Base-by-base conservation (phyloP, 805 yeast species). In the Starmerella bombi region DNA sequence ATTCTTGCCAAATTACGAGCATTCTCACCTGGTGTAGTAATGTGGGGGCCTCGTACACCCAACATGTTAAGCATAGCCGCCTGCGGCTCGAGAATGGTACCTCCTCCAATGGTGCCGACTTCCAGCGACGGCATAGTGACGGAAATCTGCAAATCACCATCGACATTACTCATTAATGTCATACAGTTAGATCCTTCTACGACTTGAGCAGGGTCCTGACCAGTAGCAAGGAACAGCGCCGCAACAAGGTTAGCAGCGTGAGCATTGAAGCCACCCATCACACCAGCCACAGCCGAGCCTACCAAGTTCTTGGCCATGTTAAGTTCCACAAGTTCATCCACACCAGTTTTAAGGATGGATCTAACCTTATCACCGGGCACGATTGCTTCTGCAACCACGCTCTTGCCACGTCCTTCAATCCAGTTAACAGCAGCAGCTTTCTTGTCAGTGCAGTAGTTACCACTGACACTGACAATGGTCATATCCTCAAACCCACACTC, bases 161-260 rank as follows among this genome's bases (percentile, higher is more conserved):
- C 67, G 37, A 69, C 69, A 59, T 81, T 84, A 55, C 78, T 77
- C 93, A 91, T 86, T 51, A 91, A 69, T 1, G 99, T 91, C 44
- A 91, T 88, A 77, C 99, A 91, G 64, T 86, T 88, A 25, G 96
- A 84, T 45, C 93, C 78, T 66, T 88, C 99, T 39, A 91, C 96
- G 57, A 91, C 91, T 66, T 91, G 98, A 1, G 98, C 98, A n/a
- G 99, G 98, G 63, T 91, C 99, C 67, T 91, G 99, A 43, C 99
- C 99, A 44, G 94, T 74, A 4, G 99, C 99, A 49, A 91, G 65
- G 60, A 65, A 91, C 20, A 91, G 78, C 9, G 98, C 97, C 27
- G 98, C 93, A 27, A 91, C 88, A 51, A 91, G 64, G 60, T 91
- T 91, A 36, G 98, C 93, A 40, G 98, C 97, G 54, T 91, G 99